A percentile compares a stretch with the other conserved stretches of the same genome.
Conservation (phyloP, 108 stramenopile species). For the Hondaea fermentalgiana region DNA sequence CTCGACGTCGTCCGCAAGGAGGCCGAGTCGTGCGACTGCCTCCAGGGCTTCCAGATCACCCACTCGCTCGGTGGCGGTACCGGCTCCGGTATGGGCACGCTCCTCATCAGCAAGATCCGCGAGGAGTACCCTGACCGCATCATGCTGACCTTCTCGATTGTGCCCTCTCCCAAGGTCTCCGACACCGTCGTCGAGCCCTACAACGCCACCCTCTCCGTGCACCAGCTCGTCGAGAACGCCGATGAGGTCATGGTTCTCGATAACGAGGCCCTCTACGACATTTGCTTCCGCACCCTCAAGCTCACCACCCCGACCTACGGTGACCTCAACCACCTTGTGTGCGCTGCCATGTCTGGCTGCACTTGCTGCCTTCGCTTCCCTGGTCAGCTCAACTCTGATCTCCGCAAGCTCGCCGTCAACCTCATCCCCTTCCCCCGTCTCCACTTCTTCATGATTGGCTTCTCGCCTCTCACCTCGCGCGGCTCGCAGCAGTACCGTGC, state of each 20-base stretch:
- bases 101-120: not conserved
- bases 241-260: slow-evolving; percentile 89
- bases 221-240: slow-evolving; percentile 91
- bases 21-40: slow-evolving; percentile 73
- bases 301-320: slow-evolving; percentile 77
- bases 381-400: slow-evolving; percentile 95
- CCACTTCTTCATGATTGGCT: slow-evolving; percentile 97
- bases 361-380: slow-evolving; percentile 94
- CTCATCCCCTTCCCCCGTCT: slow-evolving; percentile 98
- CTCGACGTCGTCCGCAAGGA: slow-evolving; percentile 89
- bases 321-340: slow-evolving; percentile 88
- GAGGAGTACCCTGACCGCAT: slow-evolving; percentile 59
- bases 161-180: slow-evolving; percentile 87
- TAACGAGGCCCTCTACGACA: slow-evolving; percentile 91
- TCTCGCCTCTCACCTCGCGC: slow-evolving; percentile 78
- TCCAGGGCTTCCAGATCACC: slow-evolving; percentile 78
- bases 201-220: slow-evolving; percentile 90
- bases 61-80: slow-evolving; percentile 88
- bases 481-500: slow-evolving; percentile 88
- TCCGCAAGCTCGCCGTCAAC: slow-evolving; percentile 95
- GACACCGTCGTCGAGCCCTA: slow-evolving; percentile 91
- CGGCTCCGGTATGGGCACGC: slow-evolving; percentile 80
- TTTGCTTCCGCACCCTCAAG: slow-evolving; percentile 85
- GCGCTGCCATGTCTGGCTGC: slow-evolving; percentile 81
- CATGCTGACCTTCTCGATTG: slow-evolving; percentile 77